Percentiles rank a stretch among this genome's conserved stretches.
phyloP scores from a whole-genome alignment of 2,329 filamentous ascomycete species.

The Epicoccum nigrum region DNA sequence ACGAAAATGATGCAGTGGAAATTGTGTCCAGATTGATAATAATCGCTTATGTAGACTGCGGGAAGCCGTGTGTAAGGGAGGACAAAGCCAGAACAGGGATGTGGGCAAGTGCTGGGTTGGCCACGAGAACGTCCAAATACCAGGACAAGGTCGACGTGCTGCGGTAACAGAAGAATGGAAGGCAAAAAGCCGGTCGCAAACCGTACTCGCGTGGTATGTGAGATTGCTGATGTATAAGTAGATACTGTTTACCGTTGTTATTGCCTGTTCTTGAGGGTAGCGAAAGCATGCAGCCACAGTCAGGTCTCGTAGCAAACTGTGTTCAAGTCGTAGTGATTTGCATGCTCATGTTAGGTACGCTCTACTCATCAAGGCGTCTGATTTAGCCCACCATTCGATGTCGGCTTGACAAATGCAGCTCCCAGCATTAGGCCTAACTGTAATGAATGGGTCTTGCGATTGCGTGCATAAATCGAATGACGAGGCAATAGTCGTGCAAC shows the following conservation, averaged over 20 bases:
- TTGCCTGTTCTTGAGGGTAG: not conserved
- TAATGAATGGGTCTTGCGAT: conserved; percentile 1
- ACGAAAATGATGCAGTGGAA: conserved; percentile 6
- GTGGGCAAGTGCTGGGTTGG: conserved; percentile 3
- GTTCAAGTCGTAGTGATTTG: not conserved
- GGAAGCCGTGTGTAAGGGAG: conserved; percentile 4
- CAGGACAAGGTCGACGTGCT: conserved; percentile 1
- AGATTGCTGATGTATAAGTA: not conserved
- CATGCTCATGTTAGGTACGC: not conserved
- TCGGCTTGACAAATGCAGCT: conserved; percentile 1
- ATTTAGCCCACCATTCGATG: conserved; percentile 4
- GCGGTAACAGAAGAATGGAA: conserved; percentile 17
- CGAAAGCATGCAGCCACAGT: conserved; percentile 3
- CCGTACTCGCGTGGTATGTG: not conserved
- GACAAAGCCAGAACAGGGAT: not conserved
- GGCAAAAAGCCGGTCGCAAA: not conserved
- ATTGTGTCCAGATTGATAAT: not conserved
- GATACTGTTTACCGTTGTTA: not conserved
- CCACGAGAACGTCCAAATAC: conserved; percentile 14
- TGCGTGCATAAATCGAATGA: conserved; percentile 9
- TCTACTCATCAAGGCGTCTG: not conserved
- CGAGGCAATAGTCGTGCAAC: conserved; percentile 9
- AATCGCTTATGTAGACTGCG: conserved; percentile 6
- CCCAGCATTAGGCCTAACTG: not conserved
- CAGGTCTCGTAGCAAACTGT: not conserved